These are phyloP conservation scores for Alnus glutinosa DNA, from an alignment of 306 rosid species.

Conservation along the genomic window DNA sequence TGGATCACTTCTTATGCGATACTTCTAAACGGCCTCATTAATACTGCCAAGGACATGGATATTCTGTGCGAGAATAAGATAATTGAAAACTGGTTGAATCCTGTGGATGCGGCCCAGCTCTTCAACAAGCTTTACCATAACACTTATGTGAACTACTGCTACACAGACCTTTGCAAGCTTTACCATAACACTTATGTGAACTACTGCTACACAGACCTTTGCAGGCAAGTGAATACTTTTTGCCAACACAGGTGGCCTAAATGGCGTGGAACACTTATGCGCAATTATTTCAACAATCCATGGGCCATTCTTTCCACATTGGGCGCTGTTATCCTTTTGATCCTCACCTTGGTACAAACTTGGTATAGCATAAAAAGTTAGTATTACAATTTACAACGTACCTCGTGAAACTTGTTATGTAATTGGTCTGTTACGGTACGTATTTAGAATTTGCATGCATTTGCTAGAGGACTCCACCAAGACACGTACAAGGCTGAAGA, in stretches of 20 bases:
- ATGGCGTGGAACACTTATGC: not conserved
- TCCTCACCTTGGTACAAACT: slow-evolving; percentile 30
- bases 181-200: slow-evolving; percentile 13
- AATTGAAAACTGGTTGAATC: not conserved
- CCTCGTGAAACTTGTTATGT: no score
- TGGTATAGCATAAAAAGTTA: no score
- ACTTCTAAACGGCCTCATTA: slow-evolving; percentile 20
- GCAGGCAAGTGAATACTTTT: rapidly evolving
- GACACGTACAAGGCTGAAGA: no score
- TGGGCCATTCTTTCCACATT: slow-evolving; percentile 22
- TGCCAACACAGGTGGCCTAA: not conserved
- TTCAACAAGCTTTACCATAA: slow-evolving; percentile 20
- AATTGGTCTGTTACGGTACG: no score
- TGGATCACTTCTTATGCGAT: slow-evolving; percentile 27
- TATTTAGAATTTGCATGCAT: no score
- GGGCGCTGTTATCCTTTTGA: slow-evolving; percentile 1
- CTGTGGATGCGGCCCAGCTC: not conserved
- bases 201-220: not conserved
- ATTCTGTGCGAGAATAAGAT: slow-evolving; percentile 1
- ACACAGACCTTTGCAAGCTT: rapidly evolving
- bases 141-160: not conserved
- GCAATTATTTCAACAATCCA: slow-evolving; percentile 21
- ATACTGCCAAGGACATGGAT: not conserved
- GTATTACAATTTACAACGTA: no score
- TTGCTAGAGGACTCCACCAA: no score